Evolutionary conservation across 1,284 basidiomycete genomes (phyloP), one percentile per base, ranked within the genome.

Genomic region (Coriolopsis trogii): DNA sequence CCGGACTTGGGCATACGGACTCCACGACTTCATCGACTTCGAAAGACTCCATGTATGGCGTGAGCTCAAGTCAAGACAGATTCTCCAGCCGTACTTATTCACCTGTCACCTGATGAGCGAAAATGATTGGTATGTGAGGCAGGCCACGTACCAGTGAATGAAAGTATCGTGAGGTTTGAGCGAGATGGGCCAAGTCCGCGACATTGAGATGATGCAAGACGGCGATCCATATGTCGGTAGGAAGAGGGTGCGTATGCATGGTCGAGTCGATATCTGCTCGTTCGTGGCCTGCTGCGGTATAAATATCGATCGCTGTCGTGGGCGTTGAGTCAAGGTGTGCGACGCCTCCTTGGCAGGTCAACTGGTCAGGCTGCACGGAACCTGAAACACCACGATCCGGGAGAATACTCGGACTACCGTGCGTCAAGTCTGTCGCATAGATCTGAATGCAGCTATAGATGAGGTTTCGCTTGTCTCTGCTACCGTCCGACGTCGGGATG

Each of bases 211-310:
- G 63, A 41, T 75, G 71, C 54, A 87, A 62, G 56, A 87, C 63
- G 41, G 80, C 63, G 44, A 87, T 71, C 54, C 87, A 63, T 48
- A 89, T 69, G 65, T 89, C 87, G 40, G 64, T 67, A 18, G 87
- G 84, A 20, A 85, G 70, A 20, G 67, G 34, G 15, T 51, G 37
- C 47, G 66, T 56, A 46, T 54, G 55, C 56, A 63, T 59, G 51
- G 59, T n/a, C n/a, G 42, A 41, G 15, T 7, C 18, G 9, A 5
- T 24, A 24, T 24, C 18, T 24, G 21, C 12, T 20, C 21, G n/a
- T 13, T 39, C 21, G 21, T 15, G 21, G 18, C n/a, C 21, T 20
- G 38, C 13, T 31, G 7, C 13, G 30, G 30, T 4, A 8, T 12
- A 31, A n/a, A n/a, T n/a, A n/a, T n/a, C n/a, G n/a, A n/a, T n/a